These are phyloP conservation scores for Suillus weaverae DNA, from an alignment of 768 basidiomycete genomes.

Conservation along the genomic window DNA sequence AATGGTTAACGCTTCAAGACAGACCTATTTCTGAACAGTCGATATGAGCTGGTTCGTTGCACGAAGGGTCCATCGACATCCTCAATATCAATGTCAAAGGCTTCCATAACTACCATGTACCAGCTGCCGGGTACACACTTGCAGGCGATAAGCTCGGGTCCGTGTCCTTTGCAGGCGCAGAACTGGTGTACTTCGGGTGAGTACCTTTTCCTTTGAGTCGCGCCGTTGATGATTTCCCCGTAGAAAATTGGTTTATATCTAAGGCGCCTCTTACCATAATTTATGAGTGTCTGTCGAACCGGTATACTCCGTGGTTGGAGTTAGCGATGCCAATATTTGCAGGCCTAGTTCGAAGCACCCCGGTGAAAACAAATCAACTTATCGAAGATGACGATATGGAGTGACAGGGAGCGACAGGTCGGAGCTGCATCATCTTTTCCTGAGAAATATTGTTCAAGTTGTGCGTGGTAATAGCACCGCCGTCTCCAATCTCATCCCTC, in stretches of 20 bases:
- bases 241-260: not conserved
- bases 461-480: slow-evolving; percentile 8
- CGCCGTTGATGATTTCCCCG: not conserved
- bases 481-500: slow-evolving; percentile 22
- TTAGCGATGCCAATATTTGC: not conserved
- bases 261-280: not conserved
- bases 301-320: not conserved
- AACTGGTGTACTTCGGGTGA: not conserved
- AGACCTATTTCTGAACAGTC: not conserved
- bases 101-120: slow-evolving; percentile 11
- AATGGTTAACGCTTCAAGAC: not conserved
- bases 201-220: not conserved
- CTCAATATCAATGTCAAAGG: slow-evolving; percentile 3
- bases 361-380: not conserved
- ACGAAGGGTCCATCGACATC: not conserved
- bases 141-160: not conserved
- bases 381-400: slow-evolving; percentile 3
- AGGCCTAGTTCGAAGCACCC: not conserved
- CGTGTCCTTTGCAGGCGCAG: slow-evolving; percentile 1
- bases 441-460: not conserved
- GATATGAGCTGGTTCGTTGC: slow-evolving; percentile 3
- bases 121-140: not conserved
- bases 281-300: not conserved
- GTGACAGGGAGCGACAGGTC: not conserved
- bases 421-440: not conserved